phyloP scores from a whole-genome alignment of 176 grass and related monocot genomes.

The Oryza glaberrima region DNA sequence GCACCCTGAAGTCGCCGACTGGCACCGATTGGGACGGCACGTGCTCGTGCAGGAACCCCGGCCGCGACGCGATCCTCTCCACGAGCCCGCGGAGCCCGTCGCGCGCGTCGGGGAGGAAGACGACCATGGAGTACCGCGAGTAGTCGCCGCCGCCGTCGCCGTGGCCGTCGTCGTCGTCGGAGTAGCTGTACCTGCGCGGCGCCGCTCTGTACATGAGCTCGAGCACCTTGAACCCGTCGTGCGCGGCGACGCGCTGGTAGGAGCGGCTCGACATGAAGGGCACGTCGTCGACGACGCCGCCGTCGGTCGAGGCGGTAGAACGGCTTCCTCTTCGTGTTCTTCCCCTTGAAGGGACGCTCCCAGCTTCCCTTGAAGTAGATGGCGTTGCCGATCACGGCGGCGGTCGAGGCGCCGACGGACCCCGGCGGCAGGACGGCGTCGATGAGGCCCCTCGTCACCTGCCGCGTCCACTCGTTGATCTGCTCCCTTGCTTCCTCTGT shows the following conservation, averaged over 20 bases:
- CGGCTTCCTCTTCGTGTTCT: background rate
- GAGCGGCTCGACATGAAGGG: constrained; percentile 21
- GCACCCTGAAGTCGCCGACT: background rate
- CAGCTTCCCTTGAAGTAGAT: constrained; percentile 53
- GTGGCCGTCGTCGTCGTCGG: too few relatives aligned
- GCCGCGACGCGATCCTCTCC: too few relatives aligned
- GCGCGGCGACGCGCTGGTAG: constrained; percentile 13
- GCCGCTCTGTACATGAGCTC: background rate
- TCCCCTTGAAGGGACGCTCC: constrained; percentile 13
- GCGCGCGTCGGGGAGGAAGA: too few relatives aligned
- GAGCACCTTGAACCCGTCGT: constrained; percentile 46
- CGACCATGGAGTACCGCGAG: background rate
- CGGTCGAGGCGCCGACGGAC: too few relatives aligned
- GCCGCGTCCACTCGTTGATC: constrained; percentile 8
- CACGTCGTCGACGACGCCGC: constrained; percentile 15
- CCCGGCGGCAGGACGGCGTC: background rate
- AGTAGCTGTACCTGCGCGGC: background rate
- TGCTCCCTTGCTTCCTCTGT: background rate
- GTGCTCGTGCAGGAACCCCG: too few relatives aligned
- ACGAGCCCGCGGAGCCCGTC: too few relatives aligned
- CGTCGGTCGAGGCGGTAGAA: constrained; percentile 34
- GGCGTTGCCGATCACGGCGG: constrained; percentile 27
- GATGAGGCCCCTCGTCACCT: background rate
- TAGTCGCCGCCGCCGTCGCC: background rate
- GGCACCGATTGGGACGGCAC: background rate